Evolutionary conservation across 805 yeast species (phyloP).

Genomic region (Vanderwaltozyma verrucispora): DNA sequence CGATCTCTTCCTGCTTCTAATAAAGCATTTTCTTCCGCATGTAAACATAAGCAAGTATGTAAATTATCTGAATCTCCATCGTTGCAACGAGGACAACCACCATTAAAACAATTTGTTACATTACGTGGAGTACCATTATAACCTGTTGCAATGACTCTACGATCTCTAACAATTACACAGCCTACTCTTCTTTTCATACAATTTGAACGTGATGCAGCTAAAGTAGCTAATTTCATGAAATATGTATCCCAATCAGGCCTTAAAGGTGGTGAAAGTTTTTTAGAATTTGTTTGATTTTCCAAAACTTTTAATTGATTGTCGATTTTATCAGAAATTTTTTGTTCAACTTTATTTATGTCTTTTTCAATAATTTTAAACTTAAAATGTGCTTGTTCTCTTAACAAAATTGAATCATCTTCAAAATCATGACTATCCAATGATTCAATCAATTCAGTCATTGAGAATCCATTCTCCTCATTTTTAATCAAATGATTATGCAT

Average conservation of each 20-base stretch:
- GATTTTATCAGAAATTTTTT: conserved; percentile 8
- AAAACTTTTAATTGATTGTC: conserved; percentile 9
- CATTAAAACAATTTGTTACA: conserved; percentile 80
- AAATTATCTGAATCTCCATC: conserved; percentile 56
- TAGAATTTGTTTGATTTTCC: conserved; percentile 6
- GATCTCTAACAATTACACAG: conserved; percentile 81
- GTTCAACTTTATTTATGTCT: conserved; percentile 2
- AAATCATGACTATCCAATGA: conserved; percentile 23
- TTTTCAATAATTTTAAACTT: conserved; percentile 12
- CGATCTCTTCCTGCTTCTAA: conserved; percentile 90
- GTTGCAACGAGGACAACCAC: conserved; percentile 91
- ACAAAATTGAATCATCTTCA: conserved; percentile 8
- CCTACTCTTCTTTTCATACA: conserved; percentile 98
- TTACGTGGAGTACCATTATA: conserved; percentile 96
- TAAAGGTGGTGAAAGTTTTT: conserved; percentile 21
- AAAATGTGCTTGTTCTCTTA: conserved; percentile 19
- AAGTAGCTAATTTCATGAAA: conserved; percentile 85
- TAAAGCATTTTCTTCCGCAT: conserved; percentile 95
- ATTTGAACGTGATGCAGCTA: conserved; percentile 86
- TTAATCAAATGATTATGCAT: neutral
- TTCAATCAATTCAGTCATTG: conserved; percentile 29
- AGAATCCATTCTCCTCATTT: neutral
- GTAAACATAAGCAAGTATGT: conserved; percentile 83
- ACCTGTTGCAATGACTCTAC: conserved; percentile 88
- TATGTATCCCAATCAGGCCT: conserved; percentile 96